Percentiles rank a stretch among this genome's conserved stretches.
These are phyloP conservation scores for Phytophthora melonis DNA, from an alignment of 352 stramenopile species.

Conservation along the genomic window DNA sequence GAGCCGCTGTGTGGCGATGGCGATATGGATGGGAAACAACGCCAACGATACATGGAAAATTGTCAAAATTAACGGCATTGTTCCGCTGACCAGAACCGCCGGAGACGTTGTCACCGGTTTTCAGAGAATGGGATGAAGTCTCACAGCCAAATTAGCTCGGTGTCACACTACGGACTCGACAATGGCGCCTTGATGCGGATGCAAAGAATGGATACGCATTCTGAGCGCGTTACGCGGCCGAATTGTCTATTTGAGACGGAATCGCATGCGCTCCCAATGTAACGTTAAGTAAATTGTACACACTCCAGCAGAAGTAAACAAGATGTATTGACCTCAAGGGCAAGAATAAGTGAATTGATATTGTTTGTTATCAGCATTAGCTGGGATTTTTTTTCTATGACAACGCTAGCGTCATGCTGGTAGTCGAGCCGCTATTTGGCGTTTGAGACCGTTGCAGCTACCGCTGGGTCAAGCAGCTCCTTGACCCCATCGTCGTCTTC, in stretches of 20 bases:
- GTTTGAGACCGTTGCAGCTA: neutral
- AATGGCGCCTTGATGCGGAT: neutral
- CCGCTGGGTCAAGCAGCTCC: constrained; percentile 2
- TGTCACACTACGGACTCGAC: neutral
- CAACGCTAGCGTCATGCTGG: neutral
- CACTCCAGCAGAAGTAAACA: too few relatives aligned
- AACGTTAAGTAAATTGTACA: too few relatives aligned
- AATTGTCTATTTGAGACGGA: too few relatives aligned
- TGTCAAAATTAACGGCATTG: neutral
- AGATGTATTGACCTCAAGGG: too few relatives aligned
- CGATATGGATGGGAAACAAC: too few relatives aligned
- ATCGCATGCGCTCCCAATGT: too few relatives aligned
- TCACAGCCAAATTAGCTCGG: neutral
- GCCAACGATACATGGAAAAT: constrained; percentile 1
- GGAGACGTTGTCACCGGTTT: neutral
- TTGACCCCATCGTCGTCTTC: constrained; percentile 14
- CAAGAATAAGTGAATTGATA: neutral
- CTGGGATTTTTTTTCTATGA: neutral
- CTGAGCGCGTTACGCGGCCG: neutral
- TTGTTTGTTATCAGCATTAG: neutral
- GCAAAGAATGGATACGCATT: neutral
- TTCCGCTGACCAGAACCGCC: neutral
- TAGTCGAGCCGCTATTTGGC: neutral
- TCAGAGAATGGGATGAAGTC: constrained; percentile 4
- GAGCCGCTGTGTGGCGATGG: neutral